These are phyloP conservation scores for Umbelopsis vinacea DNA, from an alignment of 192 early-diverging fungal genomes.

Conservation along the genomic window DNA sequence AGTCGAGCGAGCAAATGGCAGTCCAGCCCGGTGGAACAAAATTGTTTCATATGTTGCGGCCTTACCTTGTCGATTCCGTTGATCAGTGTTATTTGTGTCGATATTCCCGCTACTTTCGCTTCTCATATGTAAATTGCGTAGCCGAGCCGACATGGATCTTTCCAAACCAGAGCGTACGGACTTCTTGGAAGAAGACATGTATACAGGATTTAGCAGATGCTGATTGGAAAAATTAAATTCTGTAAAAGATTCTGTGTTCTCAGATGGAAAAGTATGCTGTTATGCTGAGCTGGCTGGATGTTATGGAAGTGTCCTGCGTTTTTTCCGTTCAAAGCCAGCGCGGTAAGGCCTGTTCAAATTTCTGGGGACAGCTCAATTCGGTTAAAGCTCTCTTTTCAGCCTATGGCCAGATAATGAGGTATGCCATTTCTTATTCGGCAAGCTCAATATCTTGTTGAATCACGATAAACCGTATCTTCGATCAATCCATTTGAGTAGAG, in stretches of 20 bases:
- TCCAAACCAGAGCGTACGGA: conserved; percentile 19
- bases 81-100: not conserved
- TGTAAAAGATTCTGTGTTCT: not conserved
- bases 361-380: conserved; percentile 14
- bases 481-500: too few species aligned
- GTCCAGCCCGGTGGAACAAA: not conserved
- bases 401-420: not conserved
- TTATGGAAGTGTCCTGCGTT: conserved; percentile 7
- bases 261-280: not conserved
- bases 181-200: conserved; percentile 20
- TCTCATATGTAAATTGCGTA: conserved; percentile 18
- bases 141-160: conserved; percentile 17
- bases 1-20: not conserved
- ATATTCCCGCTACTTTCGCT: conserved; percentile 20
- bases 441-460: too few species aligned
- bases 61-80: conserved; percentile 8
- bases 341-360: conserved; percentile 20
- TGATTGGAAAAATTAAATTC: not conserved
- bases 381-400: not conserved
- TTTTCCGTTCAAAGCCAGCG: conserved; percentile 23
- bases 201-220: not conserved
- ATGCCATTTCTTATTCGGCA: not conserved
- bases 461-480: too few species aligned
- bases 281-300: conserved; percentile 5
- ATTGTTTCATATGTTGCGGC: not conserved